Evolutionary conservation across 225 moss, liverwort and hornwort genomes (phyloP).

Genomic region (Antitrichia curtipendula): DNA sequence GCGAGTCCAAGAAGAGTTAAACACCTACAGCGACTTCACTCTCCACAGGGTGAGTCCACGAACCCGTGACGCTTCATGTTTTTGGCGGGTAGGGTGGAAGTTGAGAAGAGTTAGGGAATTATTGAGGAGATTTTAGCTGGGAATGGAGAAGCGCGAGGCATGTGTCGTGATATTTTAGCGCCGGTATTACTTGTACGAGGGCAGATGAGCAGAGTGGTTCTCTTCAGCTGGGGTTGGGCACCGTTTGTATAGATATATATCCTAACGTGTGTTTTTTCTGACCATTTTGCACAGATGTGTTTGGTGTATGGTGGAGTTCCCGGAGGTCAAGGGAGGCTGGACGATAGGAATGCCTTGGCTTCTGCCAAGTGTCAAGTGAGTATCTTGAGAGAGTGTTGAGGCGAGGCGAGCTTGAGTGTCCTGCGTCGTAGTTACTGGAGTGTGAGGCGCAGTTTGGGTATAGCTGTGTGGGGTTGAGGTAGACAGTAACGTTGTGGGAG

Average conservation of each 20-base stretch:
- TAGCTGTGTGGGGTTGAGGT: not conserved
- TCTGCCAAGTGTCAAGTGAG: conserved; percentile 87
- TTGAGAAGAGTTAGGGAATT: not conserved
- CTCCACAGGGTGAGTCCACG: conserved; percentile 41
- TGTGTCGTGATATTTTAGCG: not conserved
- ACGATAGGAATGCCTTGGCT: conserved; percentile 48
- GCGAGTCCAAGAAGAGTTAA: conserved; percentile 78
- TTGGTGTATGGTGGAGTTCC: conserved; percentile 58
- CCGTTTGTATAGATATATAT: not conserved
- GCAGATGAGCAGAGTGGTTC: not conserved
- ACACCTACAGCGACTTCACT: conserved; percentile 73
- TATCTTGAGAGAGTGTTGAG: not conserved
- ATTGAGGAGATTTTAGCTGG: not conserved
- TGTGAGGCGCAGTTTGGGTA: not conserved
- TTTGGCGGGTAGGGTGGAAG: not conserved
- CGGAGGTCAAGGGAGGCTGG: conserved; percentile 61
- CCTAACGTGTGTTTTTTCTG: not conserved
- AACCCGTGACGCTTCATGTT: not conserved
- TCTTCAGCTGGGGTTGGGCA: not conserved
- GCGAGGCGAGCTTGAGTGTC: not conserved
- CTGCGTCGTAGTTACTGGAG: not conserved
- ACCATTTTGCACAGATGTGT: conserved; percentile 50
- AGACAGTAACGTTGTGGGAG: not conserved
- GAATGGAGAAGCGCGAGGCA: not conserved
- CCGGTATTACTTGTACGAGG: not conserved